Base-by-base conservation (phyloP, 1,139 yeast genomes). In the Geotrichum cucujoidarum region DNA sequence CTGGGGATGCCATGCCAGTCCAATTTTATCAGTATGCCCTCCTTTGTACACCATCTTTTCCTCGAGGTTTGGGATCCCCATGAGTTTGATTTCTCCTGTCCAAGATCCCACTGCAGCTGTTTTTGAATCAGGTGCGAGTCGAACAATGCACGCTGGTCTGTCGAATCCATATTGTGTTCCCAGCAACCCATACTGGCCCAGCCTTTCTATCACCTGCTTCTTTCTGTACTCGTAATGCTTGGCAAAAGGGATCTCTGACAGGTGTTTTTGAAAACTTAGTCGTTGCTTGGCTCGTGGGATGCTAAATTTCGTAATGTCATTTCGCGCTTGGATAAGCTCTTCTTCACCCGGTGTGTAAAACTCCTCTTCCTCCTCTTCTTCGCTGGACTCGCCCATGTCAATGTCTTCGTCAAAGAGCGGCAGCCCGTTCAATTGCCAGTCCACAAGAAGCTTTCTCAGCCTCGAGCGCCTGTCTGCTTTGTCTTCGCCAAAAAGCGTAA, bases 281-380 rank as follows among this genome's bases (percentile, higher is more conserved):
- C 94, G 68, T 1, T 53, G 44, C 17, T 65, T 58, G 0, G 94
- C 76, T 22, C 63, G 64, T 0, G 48, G 45, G 1, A 85, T 57
- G 0, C 95, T 82, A 50, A 62, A 67, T 2, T 65, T 53, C 1
- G 88, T 74, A 0, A 90, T 72, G 1, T 57, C 53, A 35, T 68
- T 63, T 45, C 97, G 72, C 0, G 80, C 73, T 1, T 71, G 68
- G n/a, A 75, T 66, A 17, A 89, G 65, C n/a, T 73, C 76, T 5
- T 69, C 67, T 0, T 77, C 65, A 0, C 95, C 96, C 0, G 95
- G 95, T 0, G 96, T 88, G 60, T 81, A 88, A 60, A 84, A 88
- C 52, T 86, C 95, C 51, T 83, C 94, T 20, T 84, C 84, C 2
- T 76, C 83, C 3, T 72, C 79, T 0, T 70, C 77, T 0, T 66